Percentiles rank a stretch among this genome's conserved stretches.
phyloP scores from a whole-genome alignment of 306 rosid species.

The Gleditsia sinensis region DNA sequence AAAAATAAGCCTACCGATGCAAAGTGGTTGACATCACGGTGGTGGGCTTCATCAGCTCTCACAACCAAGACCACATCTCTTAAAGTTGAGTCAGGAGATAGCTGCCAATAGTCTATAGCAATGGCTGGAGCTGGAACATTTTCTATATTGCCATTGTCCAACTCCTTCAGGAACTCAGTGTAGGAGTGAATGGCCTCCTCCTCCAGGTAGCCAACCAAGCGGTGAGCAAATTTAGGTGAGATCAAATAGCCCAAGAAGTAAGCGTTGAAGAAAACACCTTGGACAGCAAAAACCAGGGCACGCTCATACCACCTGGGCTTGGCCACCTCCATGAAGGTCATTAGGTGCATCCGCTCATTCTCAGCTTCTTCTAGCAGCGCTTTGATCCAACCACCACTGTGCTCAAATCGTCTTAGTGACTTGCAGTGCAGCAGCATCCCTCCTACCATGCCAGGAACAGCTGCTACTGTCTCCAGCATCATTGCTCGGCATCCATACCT shows the following conservation, averaged over 20 bases:
- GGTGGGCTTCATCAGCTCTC: conserved; percentile 83
- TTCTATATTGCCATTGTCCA: conserved; percentile 67
- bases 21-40: conserved; percentile 81
- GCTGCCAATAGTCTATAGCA: conserved; percentile 79
- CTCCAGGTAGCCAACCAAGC: conserved; percentile 83
- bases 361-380: conserved; percentile 76
- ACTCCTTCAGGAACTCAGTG: conserved; percentile 73
- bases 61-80: conserved; percentile 71
- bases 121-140: conserved; percentile 80
- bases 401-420: conserved; percentile 67
- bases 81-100: conserved; percentile 55
- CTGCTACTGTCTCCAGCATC: conserved; percentile 91
- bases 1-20: conserved; percentile 55
- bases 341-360: conserved; percentile 81
- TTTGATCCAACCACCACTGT: conserved; percentile 84
- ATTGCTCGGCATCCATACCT: conserved; percentile 86
- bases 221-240: conserved; percentile 78
- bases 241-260: conserved; percentile 66
- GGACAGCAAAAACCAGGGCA: conserved; percentile 68
- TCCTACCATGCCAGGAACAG: conserved; percentile 87
- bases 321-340: conserved; percentile 83
- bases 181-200: conserved; percentile 84
- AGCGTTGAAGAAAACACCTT: conserved; percentile 76
- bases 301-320: conserved; percentile 77
- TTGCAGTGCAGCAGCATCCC: conserved; percentile 71